Percentiles rank a stretch among this genome's conserved stretches.
These are phyloP conservation scores for Coffea eugenioides DNA, from an alignment of 257 asterid species.

Conservation along the genomic window DNA sequence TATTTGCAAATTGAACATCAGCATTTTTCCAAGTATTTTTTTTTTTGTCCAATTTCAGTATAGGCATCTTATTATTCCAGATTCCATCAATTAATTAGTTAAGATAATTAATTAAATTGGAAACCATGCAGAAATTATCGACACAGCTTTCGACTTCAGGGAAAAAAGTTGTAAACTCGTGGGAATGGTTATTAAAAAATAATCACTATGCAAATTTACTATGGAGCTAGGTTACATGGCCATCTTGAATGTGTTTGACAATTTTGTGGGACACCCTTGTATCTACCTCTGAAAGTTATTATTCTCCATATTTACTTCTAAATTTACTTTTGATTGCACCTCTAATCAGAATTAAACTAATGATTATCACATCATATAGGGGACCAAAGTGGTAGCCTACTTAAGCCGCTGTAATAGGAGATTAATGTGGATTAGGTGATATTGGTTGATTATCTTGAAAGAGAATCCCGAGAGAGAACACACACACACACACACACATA, in stretches of 20 bases:
- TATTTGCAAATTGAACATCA: conserved; percentile 5
- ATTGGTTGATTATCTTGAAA: neutral
- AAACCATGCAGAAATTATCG: neutral
- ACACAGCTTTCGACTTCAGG: too few species aligned
- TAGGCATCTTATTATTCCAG: neutral
- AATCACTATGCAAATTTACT: neutral
- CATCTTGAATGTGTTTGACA: neutral
- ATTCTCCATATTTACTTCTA: neutral
- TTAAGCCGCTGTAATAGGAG: neutral
- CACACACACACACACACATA: too few species aligned
- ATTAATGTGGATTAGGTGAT: neutral
- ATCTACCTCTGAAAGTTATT: neutral
- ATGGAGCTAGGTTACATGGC: neutral
- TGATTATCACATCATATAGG: neutral
- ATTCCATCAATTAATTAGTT: too few species aligned
- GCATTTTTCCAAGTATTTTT: neutral
- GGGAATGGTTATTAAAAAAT: neutral
- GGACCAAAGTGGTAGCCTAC: neutral
- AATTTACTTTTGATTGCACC: neutral
- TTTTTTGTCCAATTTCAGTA: neutral
- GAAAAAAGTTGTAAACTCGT: neutral
- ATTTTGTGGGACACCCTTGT: neutral
- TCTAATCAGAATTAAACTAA: neutral
- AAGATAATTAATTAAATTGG: neutral
- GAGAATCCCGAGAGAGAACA: too few species aligned